Percentiles rank a stretch among this genome's conserved stretches.
These are phyloP conservation scores for Penicillium sp. DNA, from an alignment of 2,329 filamentous ascomycete genomes.

Conservation along the genomic window DNA sequence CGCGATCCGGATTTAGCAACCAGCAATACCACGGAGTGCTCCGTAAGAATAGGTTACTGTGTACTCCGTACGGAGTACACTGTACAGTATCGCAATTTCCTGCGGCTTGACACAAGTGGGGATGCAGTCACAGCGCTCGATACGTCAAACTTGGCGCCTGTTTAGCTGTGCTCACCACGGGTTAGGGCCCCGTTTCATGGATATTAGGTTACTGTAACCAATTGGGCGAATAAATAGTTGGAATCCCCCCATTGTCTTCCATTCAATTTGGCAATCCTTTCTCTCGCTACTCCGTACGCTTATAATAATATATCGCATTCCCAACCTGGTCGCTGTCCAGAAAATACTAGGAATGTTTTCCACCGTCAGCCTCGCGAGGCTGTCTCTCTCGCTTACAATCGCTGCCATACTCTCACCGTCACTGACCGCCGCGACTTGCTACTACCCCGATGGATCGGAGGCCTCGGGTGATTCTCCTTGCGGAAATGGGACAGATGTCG, in stretches of 20 bases:
- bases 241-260: not conserved
- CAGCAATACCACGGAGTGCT: not conserved
- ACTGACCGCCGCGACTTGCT: slow-evolving; percentile 20
- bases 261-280: not conserved
- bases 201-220: no score
- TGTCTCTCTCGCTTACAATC: not conserved
- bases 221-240: not conserved
- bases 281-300: not conserved
- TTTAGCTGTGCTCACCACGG: not conserved
- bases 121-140: no score
- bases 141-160: no score
- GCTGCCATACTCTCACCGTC: not conserved
- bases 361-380: not conserved
- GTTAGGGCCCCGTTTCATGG: no score
- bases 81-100: not conserved
- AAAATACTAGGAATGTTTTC: not conserved
- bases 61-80: no score
- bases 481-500: slow-evolving; percentile 20
- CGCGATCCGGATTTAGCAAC: not conserved
- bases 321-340: not conserved
- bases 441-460: slow-evolving; percentile 23
- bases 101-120: not conserved
- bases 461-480: slow-evolving; percentile 23
- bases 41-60: no score
- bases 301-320: not conserved